Base-by-base conservation (phyloP, 1,284 basidiomycete species). In the Ustilago sp. region DNA sequence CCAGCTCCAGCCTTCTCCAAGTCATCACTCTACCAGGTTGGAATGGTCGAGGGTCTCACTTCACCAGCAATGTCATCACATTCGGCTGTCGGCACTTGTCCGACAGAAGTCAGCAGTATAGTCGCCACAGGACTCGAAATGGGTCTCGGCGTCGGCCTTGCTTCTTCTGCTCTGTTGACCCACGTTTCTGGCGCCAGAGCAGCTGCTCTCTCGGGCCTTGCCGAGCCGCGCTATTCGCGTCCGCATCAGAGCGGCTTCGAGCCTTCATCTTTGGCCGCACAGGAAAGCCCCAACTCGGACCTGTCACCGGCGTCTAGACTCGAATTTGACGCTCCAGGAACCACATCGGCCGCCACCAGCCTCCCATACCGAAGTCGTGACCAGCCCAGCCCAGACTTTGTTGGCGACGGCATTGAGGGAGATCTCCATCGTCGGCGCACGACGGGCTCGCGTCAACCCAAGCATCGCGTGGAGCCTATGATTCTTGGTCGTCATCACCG, bases 101-200 rank as follows among this genome's bases (percentile, higher is more conserved):
- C 68, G 19, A 52, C 62, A 45, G 59, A 72, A 53, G 63, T 72
- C 48, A 74, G 71, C 71, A 80, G 76, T 63, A 77, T 80, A 23
- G 80, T 82, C 38, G 59, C 71, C 36, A 60, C 76, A 38, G 80
- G 80, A 19, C 74, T 82, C 53, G 77, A 79, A 57, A 79, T 82
- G 79, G 80, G 80, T 13, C 69, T 82, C 8, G 80, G 79, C 28
- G 77, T 74, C 15, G 68, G 63, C 52, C 74, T 82, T 17, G 73
- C 78, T 35, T 54, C 79, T 12, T 72, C 78, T 8, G 77, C 79
- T n/a, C 67, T 80, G 35, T 56, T 68, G 64, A 48, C 68, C 4
- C 59, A 71, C 54, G 52, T 63, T 50, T 62, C 75, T 8, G 61
- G 74, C 36, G 63, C 66, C 2, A 11, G 55, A 34, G 41, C 66